Conservation (phyloP, 2,329 filamentous ascomycete species). For the Raffaelea deltoideospora region DNA sequence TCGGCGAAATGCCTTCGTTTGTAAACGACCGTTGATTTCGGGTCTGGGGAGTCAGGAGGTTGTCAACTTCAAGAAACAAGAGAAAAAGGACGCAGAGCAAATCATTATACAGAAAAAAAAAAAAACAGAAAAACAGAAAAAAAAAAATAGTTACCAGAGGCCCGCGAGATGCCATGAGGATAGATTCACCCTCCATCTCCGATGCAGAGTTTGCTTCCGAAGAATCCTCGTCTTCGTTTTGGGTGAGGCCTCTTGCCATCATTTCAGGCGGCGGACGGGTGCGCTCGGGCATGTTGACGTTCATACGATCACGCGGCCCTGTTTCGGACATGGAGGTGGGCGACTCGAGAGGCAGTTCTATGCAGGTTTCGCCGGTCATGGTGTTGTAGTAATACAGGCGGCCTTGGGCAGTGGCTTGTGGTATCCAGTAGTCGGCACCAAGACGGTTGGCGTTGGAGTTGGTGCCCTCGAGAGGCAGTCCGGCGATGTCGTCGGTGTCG, state of each 20-base stretch:
- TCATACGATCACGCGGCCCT: slow-evolving; percentile 77
- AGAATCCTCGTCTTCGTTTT: slow-evolving; percentile 83
- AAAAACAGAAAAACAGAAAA: slow-evolving; percentile 1
- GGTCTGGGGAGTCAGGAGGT: slow-evolving; percentile 21
- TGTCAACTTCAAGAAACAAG: neutral
- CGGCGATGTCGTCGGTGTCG: slow-evolving; percentile 24
- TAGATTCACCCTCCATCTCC: slow-evolving; percentile 65
- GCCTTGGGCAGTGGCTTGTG: slow-evolving; percentile 87
- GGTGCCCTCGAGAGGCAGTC: slow-evolving; percentile 54
- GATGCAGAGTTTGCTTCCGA: slow-evolving; percentile 72
- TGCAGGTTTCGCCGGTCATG: slow-evolving; percentile 84
- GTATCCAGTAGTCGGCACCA: slow-evolving; percentile 94
- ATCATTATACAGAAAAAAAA: slow-evolving; percentile 5
- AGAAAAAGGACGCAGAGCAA: too few relatives aligned
- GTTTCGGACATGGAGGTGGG: slow-evolving; percentile 66
- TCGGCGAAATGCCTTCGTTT: slow-evolving; percentile 62
- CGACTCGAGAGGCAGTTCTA: slow-evolving; percentile 87
- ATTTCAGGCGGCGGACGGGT: slow-evolving; percentile 81
- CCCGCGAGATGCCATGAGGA: slow-evolving; percentile 52
- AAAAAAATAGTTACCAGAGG: slow-evolving; percentile 43
- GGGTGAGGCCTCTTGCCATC: slow-evolving; percentile 67
- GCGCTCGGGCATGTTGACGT: slow-evolving; percentile 76
- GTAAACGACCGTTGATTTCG: slow-evolving; percentile 50
- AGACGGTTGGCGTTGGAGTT: slow-evolving; percentile 50
- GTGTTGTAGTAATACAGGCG: slow-evolving; percentile 97